Base-by-base conservation (phyloP, 176 grass and related monocot genomes). In the Triticum dicoccoides region DNA sequence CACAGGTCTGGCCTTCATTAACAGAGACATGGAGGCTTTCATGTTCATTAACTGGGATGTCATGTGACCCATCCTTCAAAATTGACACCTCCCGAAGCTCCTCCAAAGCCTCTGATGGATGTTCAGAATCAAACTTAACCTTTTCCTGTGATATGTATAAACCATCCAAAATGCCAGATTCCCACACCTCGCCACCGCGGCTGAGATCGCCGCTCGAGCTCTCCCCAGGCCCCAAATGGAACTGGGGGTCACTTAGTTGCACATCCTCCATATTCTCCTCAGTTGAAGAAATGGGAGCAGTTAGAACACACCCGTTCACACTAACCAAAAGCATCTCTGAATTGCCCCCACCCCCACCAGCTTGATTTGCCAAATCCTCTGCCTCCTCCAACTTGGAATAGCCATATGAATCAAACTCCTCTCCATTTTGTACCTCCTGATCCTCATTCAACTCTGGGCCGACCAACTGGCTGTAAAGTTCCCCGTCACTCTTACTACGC, bases 291-390 rank as follows among this genome's bases (percentile, higher is more conserved):
- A 99, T 91, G 49, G 97, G 97, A 0, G 97, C 97, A 34, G 92
- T 99, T 61, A 99, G 92, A 45, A 99, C 87, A 89, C 91, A 92
- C n/a, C 97, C 97, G 23, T 99, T 94, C 44, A 99, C 91, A 82
- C 94, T 99, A 66, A 99, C 77, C 83, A 99, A 89, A 67, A 99
- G 92, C 85, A 99, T 92, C 51, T 99, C 97, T 17, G 97, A 94
- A 87, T 94, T 94, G 23, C 69, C 69, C 10, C 83, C 84, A 49
- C 69, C 69, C 9, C 83, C 85, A 49, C 89, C 86, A 39, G 86
- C 75, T 72, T 92, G 84, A 32, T 92, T 87, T 67, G 83, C 65
- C 61, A 80, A 81, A 86, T 90, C 92, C 77, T 94, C 89, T 49
- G 84, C 84, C 87, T 92, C 93, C 30, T 95, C 91, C 71, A 98